Base-by-base conservation (phyloP, 2,329 filamentous ascomycete genomes). In the Penicillium sp. region DNA sequence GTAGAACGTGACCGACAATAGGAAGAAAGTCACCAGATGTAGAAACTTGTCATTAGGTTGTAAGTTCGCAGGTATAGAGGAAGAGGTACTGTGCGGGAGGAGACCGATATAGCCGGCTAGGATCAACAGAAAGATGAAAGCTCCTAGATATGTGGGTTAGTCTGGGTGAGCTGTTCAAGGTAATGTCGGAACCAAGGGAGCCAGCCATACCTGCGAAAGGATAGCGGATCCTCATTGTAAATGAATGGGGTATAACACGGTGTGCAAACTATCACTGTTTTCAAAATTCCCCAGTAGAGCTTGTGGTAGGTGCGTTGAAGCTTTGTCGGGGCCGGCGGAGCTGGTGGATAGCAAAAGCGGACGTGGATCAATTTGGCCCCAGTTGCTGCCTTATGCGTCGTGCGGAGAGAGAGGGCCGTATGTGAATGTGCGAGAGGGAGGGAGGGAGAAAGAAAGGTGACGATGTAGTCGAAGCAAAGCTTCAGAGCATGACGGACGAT, bases 31-130 rank as follows among this genome's bases (percentile, higher is more conserved):
- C 54, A 92, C 58, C 65, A 90, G 82, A 75, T 97, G 94, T 24
- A 97, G 83, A 67, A 89, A 79, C 76, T 99, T 97, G 82, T 97
- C 92, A 79, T 95, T 92, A 71, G 93, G 83, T 67, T 79, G 76
- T 16, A 84, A 79, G 19, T 70, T 78, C 71, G 71, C 76, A 58
- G 64, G 79, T 52, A 73, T 71, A 33, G 67, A 67, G 18, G 71
- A 62, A 3, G 72, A 60, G 24, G 70, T 64, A 54, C 68, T 73
- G 56, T 77, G 74, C 21, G 77, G 79, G 28, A 90, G 87, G 52
- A 97, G 88, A 62, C 92, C 92, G 59, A 88, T 83, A 71, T 93
- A 95, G 59, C 85, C 92, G 56, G 90, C 86, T 51, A 90, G 75
- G 56, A 96, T 80, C 63, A 92, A 79, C 65, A 97, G 84, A 64